These are phyloP conservation scores for Monosporozyma siamensis DNA, from an alignment of 805 yeast genomes.

Conservation along the genomic window DNA sequence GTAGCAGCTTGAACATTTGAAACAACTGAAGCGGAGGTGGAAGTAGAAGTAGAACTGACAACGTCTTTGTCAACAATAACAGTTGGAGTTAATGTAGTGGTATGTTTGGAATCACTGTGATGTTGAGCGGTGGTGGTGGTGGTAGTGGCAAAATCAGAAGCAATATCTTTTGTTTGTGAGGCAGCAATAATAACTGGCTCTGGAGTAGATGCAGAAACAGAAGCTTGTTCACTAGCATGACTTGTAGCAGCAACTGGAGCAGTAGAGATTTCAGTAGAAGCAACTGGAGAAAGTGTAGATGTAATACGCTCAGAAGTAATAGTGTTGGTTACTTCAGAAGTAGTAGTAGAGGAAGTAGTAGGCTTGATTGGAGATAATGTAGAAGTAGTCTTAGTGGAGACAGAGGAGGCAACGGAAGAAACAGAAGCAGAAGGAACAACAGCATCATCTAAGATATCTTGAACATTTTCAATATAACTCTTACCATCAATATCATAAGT, in stretches of 20 bases:
- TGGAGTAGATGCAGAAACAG: background rate
- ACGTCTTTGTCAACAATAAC: background rate
- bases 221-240: no score
- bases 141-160: background rate
- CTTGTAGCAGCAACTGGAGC: no score
- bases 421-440: constrained; percentile 5
- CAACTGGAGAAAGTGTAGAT: constrained; percentile 4
- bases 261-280: constrained; percentile 7
- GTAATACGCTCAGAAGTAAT: background rate
- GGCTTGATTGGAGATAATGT: constrained; percentile 6
- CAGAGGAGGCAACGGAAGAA: constrained; percentile 10
- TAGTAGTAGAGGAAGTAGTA: constrained; percentile 1
- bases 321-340: no score
- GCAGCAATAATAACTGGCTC: constrained; percentile 1
- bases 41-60: constrained; percentile 1
- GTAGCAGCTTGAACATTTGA: constrained; percentile 5
- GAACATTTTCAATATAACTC: constrained; percentile 37
- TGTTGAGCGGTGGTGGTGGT: background rate
- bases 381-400: constrained; percentile 11
- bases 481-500: constrained; percentile 38
- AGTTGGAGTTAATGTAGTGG: constrained; percentile 6
- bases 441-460: constrained; percentile 31
- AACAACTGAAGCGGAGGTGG: background rate
- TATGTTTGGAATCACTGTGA: background rate
- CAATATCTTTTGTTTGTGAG: constrained; percentile 2